These are phyloP conservation scores for Phytophthora vignae DNA, from an alignment of 352 stramenopile genomes.

Conservation along the genomic window DNA sequence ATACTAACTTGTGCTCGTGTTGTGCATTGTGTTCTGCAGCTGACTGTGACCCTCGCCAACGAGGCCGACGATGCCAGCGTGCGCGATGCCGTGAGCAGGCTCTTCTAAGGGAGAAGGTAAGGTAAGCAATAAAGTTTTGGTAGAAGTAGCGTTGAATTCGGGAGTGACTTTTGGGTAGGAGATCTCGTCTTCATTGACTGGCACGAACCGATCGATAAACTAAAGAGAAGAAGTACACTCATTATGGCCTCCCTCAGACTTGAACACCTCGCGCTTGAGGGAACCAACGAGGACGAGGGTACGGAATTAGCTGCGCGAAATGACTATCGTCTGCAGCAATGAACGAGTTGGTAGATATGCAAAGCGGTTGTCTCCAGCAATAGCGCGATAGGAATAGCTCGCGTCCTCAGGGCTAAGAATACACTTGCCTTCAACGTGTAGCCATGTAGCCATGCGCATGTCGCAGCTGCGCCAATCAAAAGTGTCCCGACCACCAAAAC, in stretches of 20 bases:
- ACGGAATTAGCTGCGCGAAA: background rate
- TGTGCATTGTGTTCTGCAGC: slow-evolving; percentile 31
- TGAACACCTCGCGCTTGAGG: background rate
- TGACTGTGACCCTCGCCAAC: slow-evolving; percentile 66
- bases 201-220: slow-evolving; percentile 11
- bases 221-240: slow-evolving; percentile 25
- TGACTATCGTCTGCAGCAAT: background rate
- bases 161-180: background rate
- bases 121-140: slow-evolving; percentile 16
- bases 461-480: slow-evolving; percentile 3
- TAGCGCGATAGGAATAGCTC: background rate
- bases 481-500: slow-evolving; percentile 2
- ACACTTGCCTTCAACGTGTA: background rate
- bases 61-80: slow-evolving; percentile 52
- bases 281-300: no score
- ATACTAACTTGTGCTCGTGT: slow-evolving; percentile 18
- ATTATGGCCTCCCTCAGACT: background rate
- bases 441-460: background rate
- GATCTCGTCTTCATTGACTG: background rate
- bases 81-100: slow-evolving; percentile 55
- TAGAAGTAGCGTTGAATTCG: slow-evolving; percentile 22
- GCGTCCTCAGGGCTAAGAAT: background rate
- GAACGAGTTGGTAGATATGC: no score
- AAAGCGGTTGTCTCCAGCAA: background rate
- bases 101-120: slow-evolving; percentile 32